Percentiles rank a stretch among this genome's conserved stretches.
Evolutionary conservation across 108 stramenopile genomes (phyloP).

Genomic region (Discostella pseudostelligera): DNA sequence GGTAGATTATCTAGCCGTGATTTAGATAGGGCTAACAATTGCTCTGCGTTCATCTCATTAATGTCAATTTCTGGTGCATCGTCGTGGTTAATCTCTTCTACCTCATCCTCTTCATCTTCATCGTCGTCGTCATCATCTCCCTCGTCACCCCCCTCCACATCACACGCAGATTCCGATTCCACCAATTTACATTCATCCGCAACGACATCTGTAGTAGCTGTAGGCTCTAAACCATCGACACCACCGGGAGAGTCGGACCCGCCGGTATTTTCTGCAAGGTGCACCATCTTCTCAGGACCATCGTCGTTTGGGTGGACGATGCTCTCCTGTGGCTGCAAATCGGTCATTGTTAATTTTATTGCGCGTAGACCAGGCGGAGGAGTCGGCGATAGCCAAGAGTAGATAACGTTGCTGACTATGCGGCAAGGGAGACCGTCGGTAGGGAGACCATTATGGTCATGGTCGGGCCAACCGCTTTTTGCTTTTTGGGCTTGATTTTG

Average conservation of each 20-base stretch:
- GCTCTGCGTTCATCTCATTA: background rate
- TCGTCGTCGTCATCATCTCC: conserved; percentile 5
- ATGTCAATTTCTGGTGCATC: background rate
- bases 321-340: background rate
- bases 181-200: background rate
- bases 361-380: no score
- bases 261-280: background rate
- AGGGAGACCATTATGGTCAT: no score
- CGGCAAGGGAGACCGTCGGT: no score
- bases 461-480: no score
- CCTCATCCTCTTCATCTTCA: conserved; percentile 14
- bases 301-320: background rate
- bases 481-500: no score
- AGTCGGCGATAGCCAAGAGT: no score
- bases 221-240: background rate
- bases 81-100: conserved; percentile 2
- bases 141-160: conserved; percentile 8
- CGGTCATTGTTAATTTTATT: background rate
- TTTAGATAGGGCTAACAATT: conserved; percentile 22
- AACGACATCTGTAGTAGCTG: background rate
- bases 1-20: conserved; percentile 10
- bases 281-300: background rate
- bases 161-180: conserved; percentile 8
- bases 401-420: no score
- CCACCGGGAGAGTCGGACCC: conserved; percentile 9